Conservation (phyloP, 2,329 filamentous ascomycete genomes). For the Tolypocladium nubicola region DNA sequence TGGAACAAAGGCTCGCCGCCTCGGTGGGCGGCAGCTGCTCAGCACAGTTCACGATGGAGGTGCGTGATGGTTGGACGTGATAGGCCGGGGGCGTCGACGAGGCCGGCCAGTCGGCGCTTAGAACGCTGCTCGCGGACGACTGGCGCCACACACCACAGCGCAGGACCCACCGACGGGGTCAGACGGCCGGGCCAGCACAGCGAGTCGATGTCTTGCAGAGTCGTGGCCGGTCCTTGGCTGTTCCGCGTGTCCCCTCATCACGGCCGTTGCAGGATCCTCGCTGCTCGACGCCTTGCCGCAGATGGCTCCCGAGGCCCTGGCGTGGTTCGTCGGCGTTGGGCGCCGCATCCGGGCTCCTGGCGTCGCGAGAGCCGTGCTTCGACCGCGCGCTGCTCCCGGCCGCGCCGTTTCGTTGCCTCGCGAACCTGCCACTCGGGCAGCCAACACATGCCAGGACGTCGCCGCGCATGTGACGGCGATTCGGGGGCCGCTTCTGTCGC, state of each 20-base stretch:
- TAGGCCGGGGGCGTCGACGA: slow-evolving; percentile 18
- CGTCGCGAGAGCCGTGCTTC: neutral
- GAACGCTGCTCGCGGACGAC: slow-evolving; percentile 20
- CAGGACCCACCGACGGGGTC: slow-evolving; percentile 24
- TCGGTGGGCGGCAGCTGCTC: slow-evolving; percentile 9
- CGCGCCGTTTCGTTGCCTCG: neutral
- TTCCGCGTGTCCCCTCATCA: neutral
- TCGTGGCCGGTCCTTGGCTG: neutral
- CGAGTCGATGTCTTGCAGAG: slow-evolving; percentile 32
- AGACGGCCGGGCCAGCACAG: slow-evolving; percentile 22
- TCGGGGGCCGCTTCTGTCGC: too few species aligned
- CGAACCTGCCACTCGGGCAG: neutral
- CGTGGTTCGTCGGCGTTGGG: slow-evolving; percentile 23
- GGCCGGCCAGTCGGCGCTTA: slow-evolving; percentile 25
- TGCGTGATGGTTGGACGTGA: slow-evolving; percentile 16
- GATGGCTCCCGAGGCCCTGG: slow-evolving; percentile 13
- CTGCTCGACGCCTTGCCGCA: slow-evolving; percentile 14
- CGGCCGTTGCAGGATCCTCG: neutral
- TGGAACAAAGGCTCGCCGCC: slow-evolving; percentile 3
- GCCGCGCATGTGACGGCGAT: neutral
- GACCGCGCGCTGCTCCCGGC: neutral
- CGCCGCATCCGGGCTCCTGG: slow-evolving; percentile 2
- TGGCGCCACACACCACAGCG: slow-evolving; percentile 25
- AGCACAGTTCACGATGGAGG: slow-evolving; percentile 12
- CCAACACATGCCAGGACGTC: neutral